Evolutionary conservation across 225 moss, liverwort and hornwort species (phyloP).

Genomic region (Neckera pumila): DNA sequence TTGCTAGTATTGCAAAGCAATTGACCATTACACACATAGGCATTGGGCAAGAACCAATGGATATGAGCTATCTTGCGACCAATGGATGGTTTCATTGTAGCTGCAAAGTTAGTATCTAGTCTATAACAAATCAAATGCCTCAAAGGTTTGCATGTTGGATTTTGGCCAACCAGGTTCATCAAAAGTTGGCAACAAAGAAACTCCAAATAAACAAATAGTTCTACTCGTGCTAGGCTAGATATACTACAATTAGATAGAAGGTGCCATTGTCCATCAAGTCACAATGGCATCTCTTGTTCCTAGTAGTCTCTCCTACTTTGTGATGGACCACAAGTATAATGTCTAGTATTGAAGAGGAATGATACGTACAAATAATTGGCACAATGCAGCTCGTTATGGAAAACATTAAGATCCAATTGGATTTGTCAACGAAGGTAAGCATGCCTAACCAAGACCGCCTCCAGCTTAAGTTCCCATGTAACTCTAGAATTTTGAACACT

Average conservation of each 20-base stretch:
- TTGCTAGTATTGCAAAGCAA: neutral
- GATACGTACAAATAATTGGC: neutral
- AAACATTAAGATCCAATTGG: rapidly evolving
- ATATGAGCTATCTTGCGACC: rapidly evolving
- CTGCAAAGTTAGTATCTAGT: neutral
- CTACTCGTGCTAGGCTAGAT: neutral
- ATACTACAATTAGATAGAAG: neutral
- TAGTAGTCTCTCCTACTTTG: neutral
- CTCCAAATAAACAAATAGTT: neutral
- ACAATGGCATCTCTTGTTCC: neutral
- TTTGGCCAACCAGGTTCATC: neutral
- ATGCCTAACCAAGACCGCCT: neutral
- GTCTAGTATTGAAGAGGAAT: neutral
- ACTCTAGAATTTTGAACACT: no score
- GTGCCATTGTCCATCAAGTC: neutral
- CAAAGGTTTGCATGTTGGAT: neutral
- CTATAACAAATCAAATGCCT: neutral
- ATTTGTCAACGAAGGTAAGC: neutral
- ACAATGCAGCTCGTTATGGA: rapidly evolving
- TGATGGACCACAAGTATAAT: neutral
- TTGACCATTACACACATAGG: neutral
- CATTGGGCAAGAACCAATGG: neutral
- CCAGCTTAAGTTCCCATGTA: neutral
- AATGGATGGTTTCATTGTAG: neutral
- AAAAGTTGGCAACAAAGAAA: neutral